phyloP scores from a whole-genome alignment of 2,329 filamentous ascomycete species.

The Lecanicillium sp. region DNA sequence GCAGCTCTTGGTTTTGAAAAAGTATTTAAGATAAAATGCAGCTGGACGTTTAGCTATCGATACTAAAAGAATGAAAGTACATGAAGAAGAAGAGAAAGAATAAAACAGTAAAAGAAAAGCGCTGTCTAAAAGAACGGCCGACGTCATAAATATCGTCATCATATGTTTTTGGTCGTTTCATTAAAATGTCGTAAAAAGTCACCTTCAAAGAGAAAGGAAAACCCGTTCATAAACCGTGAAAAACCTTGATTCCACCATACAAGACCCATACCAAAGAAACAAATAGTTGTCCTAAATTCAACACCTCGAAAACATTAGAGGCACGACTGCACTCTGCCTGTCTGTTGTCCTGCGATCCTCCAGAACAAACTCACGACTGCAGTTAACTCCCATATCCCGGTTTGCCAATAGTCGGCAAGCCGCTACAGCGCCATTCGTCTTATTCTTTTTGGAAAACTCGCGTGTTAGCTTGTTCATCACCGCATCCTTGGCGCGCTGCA shows the following conservation, averaged over 20 bases:
- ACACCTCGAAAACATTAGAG: slow-evolving; percentile 48
- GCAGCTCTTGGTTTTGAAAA: neutral
- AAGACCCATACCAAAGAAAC: neutral
- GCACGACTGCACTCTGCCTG: slow-evolving; percentile 45
- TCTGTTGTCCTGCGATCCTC: slow-evolving; percentile 40
- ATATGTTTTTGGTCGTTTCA: neutral
- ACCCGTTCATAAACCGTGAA: too few species aligned
- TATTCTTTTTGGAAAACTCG: slow-evolving; percentile 34
- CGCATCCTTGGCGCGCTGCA: slow-evolving; percentile 51
- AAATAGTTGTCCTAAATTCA: slow-evolving; percentile 11
- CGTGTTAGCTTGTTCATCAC: slow-evolving; percentile 50
- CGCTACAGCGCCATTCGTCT: slow-evolving; percentile 18
- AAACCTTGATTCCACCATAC: neutral
- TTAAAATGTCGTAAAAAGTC: neutral
- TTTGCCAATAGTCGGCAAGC: slow-evolving; percentile 24
- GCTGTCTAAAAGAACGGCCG: neutral
- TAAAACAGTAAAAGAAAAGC: slow-evolving; percentile 4
- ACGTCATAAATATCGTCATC: neutral
- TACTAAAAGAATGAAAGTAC: slow-evolving; percentile 5
- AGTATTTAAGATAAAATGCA: neutral
- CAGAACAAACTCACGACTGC: slow-evolving; percentile 25
- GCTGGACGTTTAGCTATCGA: neutral
- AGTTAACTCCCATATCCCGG: slow-evolving; percentile 18
- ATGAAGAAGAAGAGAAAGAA: slow-evolving; percentile 2
- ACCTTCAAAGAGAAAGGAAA: too few species aligned